A percentile compares a stretch with the other conserved stretches of the same genome.
These are phyloP conservation scores for Rhizopogon roseolus DNA, from an alignment of 768 basidiomycete species.

Conservation along the genomic window DNA sequence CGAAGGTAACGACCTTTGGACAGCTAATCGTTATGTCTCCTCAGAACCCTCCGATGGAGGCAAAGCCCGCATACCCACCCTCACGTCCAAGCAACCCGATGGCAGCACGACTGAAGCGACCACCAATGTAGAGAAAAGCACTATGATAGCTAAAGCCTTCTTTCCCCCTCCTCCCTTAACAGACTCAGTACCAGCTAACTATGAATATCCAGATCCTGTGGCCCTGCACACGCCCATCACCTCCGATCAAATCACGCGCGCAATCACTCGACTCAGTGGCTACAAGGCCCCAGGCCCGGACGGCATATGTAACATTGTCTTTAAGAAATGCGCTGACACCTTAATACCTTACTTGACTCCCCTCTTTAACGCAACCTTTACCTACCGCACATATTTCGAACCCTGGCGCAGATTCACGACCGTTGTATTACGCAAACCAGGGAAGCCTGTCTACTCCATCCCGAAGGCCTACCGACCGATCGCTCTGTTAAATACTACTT, in stretches of 20 bases:
- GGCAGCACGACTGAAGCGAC: background rate
- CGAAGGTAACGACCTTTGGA: slow-evolving; percentile 14
- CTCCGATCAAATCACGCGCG: slow-evolving; percentile 3
- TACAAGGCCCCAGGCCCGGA: slow-evolving; percentile 22
- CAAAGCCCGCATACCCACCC: background rate
- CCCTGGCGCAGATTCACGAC: slow-evolving; percentile 23
- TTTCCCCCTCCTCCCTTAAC: slow-evolving; percentile 14
- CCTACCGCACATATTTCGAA: slow-evolving; percentile 7
- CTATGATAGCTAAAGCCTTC: slow-evolving; percentile 13
- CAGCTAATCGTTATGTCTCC: slow-evolving; percentile 16
- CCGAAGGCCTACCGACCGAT: slow-evolving; percentile 31
- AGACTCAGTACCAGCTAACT: background rate
- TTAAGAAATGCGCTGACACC: slow-evolving; percentile 9
- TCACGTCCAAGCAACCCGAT: background rate
- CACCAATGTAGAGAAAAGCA: slow-evolving; percentile 18
- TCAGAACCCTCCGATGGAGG: background rate
- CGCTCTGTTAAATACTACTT: slow-evolving; percentile 28
- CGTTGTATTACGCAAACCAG: slow-evolving; percentile 29
- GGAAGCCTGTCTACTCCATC: slow-evolving; percentile 32
- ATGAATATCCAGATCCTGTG: no score
- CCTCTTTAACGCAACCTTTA: slow-evolving; percentile 8
- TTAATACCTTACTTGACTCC: slow-evolving; percentile 9
- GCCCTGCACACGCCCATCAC: slow-evolving; percentile 11
- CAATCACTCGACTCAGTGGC: slow-evolving; percentile 9
- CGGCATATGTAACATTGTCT: slow-evolving; percentile 21